These are phyloP conservation scores for Xylariaceae sp. DNA, from an alignment of 2,329 filamentous ascomycete genomes.

Conservation along the genomic window DNA sequence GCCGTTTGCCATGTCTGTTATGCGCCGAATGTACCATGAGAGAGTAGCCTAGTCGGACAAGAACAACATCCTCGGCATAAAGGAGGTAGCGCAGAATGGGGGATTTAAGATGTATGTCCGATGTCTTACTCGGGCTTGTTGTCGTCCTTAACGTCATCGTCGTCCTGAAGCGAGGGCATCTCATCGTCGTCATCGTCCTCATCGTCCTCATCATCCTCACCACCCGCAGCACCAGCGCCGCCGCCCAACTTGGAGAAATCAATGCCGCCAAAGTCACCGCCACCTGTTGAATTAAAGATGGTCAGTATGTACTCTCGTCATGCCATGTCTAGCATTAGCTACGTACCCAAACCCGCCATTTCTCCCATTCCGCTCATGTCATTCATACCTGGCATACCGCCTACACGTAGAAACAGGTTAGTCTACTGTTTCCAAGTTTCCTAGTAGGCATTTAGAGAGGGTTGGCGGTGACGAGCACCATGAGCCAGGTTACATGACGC, in stretches of 20 bases:
- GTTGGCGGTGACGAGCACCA: not conserved
- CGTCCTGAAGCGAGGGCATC: slow-evolving; percentile 75
- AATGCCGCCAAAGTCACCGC: slow-evolving; percentile 76
- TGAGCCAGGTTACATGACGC: not conserved
- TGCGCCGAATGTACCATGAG: slow-evolving; percentile 16
- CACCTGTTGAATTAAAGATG: slow-evolving; percentile 26
- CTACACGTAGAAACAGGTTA: slow-evolving; percentile 30
- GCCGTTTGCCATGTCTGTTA: slow-evolving; percentile 18
- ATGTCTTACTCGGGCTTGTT: slow-evolving; percentile 23
- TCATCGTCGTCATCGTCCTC: slow-evolving; percentile 57
- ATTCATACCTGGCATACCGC: slow-evolving; percentile 44
- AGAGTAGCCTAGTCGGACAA: slow-evolving; percentile 18
- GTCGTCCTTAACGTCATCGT: slow-evolving; percentile 37
- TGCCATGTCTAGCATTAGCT: not conserved
- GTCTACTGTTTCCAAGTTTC: not conserved
- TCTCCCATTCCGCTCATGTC: slow-evolving; percentile 44
- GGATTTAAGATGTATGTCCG: slow-evolving; percentile 4
- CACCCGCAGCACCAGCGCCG: slow-evolving; percentile 38
- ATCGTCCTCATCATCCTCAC: slow-evolving; percentile 36
- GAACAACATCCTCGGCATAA: slow-evolving; percentile 12
- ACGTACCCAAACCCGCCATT: slow-evolving; percentile 38
- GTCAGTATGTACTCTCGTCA: slow-evolving; percentile 17
- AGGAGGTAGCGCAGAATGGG: slow-evolving; percentile 2
- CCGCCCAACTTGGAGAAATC: slow-evolving; percentile 89
- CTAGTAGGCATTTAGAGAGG: not conserved